A percentile compares a stretch with the other conserved stretches of the same genome.
phyloP scores from a whole-genome alignment of 1,139 yeast species.

The Hemisphaericaspora xylofermentans region DNA sequence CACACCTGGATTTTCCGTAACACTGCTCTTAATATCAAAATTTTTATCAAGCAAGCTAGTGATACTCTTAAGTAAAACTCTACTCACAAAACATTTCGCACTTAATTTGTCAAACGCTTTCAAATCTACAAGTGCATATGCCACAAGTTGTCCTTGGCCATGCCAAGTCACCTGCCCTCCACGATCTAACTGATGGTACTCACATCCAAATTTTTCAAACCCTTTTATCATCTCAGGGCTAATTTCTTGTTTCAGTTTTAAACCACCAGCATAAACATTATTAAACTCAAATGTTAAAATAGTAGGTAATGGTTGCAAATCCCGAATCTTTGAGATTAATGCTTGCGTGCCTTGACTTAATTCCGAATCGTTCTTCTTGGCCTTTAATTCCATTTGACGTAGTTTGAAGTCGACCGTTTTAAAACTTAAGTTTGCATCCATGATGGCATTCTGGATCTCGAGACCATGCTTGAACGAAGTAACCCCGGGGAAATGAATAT shows the following conservation, averaged over 20 bases:
- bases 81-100: slow-evolving; percentile 72
- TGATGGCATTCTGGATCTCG: slow-evolving; percentile 58
- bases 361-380: slow-evolving; percentile 9
- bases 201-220: slow-evolving; percentile 41
- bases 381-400: slow-evolving; percentile 5
- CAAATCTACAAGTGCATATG: slow-evolving; percentile 79
- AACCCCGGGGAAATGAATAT: slow-evolving; percentile 59
- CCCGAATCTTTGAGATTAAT: slow-evolving; percentile 41
- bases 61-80: slow-evolving; percentile 64
- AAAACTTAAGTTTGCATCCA: slow-evolving; percentile 60
- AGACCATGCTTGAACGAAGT: slow-evolving; percentile 61
- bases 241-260: slow-evolving; percentile 60
- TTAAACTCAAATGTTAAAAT: slow-evolving; percentile 77
- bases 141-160: slow-evolving; percentile 91
- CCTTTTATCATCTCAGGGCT: slow-evolving; percentile 34
- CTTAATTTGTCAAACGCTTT: slow-evolving; percentile 57
- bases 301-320: slow-evolving; percentile 61
- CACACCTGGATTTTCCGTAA: slow-evolving; percentile 79
- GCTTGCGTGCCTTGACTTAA: slow-evolving; percentile 47
- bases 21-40: slow-evolving; percentile 43
- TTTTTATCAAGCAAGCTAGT: slow-evolving; percentile 49
- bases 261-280: slow-evolving; percentile 87
- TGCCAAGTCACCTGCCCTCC: slow-evolving; percentile 99
- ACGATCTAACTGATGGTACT: slow-evolving; percentile 71
- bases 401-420: slow-evolving; percentile 52